Conservation (phyloP, 805 yeast genomes). For the Komagataella ulmi region DNA sequence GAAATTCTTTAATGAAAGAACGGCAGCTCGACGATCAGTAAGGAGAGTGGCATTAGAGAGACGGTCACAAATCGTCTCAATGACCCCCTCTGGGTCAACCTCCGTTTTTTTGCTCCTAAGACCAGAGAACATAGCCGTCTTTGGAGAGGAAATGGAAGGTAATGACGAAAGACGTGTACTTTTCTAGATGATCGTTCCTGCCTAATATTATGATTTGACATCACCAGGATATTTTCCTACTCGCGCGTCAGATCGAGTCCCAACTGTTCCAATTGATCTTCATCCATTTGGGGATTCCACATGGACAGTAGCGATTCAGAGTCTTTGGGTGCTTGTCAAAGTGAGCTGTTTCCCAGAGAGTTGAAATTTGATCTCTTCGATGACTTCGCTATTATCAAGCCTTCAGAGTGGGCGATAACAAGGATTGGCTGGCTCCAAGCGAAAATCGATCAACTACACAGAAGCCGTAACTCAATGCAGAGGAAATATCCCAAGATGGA, state of each 20-base stretch:
- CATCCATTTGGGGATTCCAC: neutral
- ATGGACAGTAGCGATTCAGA: neutral
- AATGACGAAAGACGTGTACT: neutral
- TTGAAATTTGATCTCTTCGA: neutral
- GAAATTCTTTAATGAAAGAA: slow-evolving; percentile 77
- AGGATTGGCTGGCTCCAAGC: slow-evolving; percentile 1
- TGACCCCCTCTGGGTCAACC: slow-evolving; percentile 65
- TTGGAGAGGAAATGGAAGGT: neutral
- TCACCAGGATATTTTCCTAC: neutral
- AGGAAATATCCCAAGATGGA: neutral
- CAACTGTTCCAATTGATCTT: neutral
- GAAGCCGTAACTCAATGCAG: neutral
- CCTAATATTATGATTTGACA: neutral
- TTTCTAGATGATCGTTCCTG: neutral
- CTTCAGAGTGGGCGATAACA: neutral
- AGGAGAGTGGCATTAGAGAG: slow-evolving; percentile 69
- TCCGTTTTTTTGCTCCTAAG: slow-evolving; percentile 18
- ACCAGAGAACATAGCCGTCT: slow-evolving; percentile 20
- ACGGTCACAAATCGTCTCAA: slow-evolving; percentile 80
- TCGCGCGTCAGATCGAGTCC: neutral
- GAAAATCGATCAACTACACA: neutral
- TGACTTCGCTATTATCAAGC: neutral
- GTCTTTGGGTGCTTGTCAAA: neutral
- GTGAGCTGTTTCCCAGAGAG: neutral
- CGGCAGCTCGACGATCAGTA: slow-evolving; percentile 84